Conservation (phyloP, 2,329 filamentous ascomycete genomes). For the Colletotrichum gigasporum region DNA sequence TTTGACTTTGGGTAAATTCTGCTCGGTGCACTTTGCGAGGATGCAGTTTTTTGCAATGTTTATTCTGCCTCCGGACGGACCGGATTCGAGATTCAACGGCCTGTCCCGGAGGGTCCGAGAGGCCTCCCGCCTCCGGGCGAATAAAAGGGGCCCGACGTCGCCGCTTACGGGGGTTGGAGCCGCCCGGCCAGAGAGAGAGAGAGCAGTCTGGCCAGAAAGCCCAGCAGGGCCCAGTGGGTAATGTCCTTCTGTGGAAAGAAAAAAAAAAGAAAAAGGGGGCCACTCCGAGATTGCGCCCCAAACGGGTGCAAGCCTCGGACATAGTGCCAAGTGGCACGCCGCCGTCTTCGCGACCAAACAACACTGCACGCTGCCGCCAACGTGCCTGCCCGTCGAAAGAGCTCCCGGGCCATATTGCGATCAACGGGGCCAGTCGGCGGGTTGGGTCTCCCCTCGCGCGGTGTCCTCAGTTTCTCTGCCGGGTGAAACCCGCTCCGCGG, state of each 20-base stretch:
- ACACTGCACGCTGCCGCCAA: neutral
- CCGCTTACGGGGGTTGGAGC: neutral
- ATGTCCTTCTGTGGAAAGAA: neutral
- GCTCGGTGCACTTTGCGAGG: neutral
- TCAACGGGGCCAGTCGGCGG: neutral
- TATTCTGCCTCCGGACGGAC: neutral
- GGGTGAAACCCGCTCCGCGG: neutral
- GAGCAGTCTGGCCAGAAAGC: constrained; percentile 12
- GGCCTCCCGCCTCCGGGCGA: neutral
- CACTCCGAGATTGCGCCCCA: constrained; percentile 23
- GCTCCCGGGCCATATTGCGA: neutral
- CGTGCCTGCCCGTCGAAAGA: neutral
- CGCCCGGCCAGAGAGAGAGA: constrained; percentile 9
- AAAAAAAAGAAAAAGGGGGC: no score
- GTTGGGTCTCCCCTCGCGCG: neutral
- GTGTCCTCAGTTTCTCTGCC: neutral
- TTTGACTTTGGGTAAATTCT: neutral
- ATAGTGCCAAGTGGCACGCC: neutral
- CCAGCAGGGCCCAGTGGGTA: constrained; percentile 10
- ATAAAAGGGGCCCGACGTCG: neutral
- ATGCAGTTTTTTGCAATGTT: neutral
- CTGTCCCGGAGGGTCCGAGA: neutral
- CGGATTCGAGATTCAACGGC: constrained; percentile 16
- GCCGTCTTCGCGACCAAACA: neutral
- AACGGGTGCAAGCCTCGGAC: constrained; percentile 8